phyloP scores from a whole-genome alignment of 495 filamentous ascomycete species.

The Penicillium riverlandense region DNA sequence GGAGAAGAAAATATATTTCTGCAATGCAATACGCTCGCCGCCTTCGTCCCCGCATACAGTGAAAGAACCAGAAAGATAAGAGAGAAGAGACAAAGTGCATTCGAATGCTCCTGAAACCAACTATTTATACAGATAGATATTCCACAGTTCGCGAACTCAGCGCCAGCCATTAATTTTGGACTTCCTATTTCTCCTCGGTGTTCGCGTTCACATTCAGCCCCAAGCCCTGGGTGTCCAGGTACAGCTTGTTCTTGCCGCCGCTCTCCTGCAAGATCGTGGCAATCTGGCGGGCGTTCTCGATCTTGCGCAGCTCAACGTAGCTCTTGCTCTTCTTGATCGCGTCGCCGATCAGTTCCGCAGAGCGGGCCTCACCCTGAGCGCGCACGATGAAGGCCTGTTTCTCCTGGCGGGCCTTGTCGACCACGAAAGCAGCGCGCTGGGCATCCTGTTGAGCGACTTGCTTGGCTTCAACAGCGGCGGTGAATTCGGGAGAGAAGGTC shows the following conservation, averaged over 20 bases:
- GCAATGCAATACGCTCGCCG: constrained; percentile 20
- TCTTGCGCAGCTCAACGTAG: constrained; percentile 93
- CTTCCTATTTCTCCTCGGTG: constrained; percentile 27
- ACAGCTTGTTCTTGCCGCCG: constrained; percentile 88
- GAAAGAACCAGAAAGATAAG: not conserved
- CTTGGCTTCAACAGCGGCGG: constrained; percentile 96
- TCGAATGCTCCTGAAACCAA: constrained; percentile 27
- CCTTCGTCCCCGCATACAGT: constrained; percentile 23
- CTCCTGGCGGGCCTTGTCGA: constrained; percentile 98
- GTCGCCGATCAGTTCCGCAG: constrained; percentile 94
- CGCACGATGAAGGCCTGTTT: constrained; percentile 98
- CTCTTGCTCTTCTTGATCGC: constrained; percentile 98
- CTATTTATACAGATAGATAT: constrained; percentile 39
- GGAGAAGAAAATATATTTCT: constrained; percentile 12
- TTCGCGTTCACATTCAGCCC: constrained; percentile 79
- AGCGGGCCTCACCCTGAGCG: constrained; percentile 97
- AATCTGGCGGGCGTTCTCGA: constrained; percentile 90
- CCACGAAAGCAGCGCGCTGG: constrained; percentile 92
- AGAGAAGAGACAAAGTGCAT: constrained; percentile 36
- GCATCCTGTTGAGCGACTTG: constrained; percentile 99
- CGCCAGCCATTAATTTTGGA: constrained; percentile 16
- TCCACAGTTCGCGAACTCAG: constrained; percentile 16
- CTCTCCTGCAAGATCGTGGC: constrained; percentile 75
- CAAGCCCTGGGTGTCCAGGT: constrained; percentile 81
- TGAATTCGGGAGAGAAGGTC: constrained; percentile 98